Evolutionary conservation across 139 green algal genomes (phyloP), one percentile per base, ranked within the genome.

Genomic region (Mychonastes homosphaera): DNA sequence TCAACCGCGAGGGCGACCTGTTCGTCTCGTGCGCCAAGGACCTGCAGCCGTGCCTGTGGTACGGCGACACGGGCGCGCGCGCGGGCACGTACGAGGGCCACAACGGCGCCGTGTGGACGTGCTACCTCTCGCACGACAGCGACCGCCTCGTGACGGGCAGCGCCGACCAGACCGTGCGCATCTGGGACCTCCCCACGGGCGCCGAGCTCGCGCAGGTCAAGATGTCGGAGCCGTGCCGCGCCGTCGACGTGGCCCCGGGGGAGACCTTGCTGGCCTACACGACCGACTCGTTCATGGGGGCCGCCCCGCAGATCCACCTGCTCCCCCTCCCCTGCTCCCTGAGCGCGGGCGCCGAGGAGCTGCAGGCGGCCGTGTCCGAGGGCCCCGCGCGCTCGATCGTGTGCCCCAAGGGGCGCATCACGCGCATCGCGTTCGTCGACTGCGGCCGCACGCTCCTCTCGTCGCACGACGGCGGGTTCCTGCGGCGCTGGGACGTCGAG

Each of bases 71-170:
- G 57, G 93, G 93, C 13, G 67, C 83, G 56, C 79, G 93, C 18
- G 63, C 96, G 0, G 93, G 93, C 19, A 97, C 83, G n/a, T 98
- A 94, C 61, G 83, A 90, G 47, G 93, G 93, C 13, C 93, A 98
- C 75, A 96, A 96, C 35, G 93, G 93, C 10, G 83, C 86, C 3
- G 83, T 98, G 23, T 94, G 84, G 80, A 89, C 78, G 4, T 87
- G 81, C 34, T 93, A 97, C 53, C 79, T 98, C 24, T 87, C 78
- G 23, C 78, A 84, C 86, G 54, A 67, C 81, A 69, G 70, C 10
- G 70, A 62, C 19, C 46, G 52, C 27, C 77, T 98, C 9, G 75
- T 97, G 32, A 97, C 92, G 5, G 86, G 73, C 2, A 89, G 79
- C 19, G 84, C 80, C 19, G 93, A 99, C 68, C 77, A 79, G 45